Base-by-base conservation (phyloP, 129 eudicot genomes). In the Artemisia annua region DNA sequence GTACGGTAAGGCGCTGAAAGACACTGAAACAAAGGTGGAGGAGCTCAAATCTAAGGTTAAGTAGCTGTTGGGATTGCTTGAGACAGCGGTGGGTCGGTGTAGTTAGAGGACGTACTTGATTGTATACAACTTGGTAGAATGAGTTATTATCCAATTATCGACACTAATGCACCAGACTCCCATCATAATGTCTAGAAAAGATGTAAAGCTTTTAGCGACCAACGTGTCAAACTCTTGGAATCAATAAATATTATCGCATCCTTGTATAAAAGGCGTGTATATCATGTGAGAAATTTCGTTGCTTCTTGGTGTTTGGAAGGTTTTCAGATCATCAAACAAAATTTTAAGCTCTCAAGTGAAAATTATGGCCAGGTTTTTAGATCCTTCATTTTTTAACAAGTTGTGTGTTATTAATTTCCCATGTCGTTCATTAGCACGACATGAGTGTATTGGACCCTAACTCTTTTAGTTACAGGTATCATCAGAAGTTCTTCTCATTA, bases 1-100 rank as follows among this genome's bases (percentile, higher is more conserved):
- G 54, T 91, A 78, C 54, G 96, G 97, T 44, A 88, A 84, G 48
- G 96, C 97, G 19, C 73, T 91, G 69, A 82, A 83, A 88, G 96
- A 78, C 16, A 88, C 97, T 15, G 97, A 91, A 68, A 86, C 79
- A 53, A 78, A 85, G 82, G 97, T 91, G 66, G 78, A 78, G 79
- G 90, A 88, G 63, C 90, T 88, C 77, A 88, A 86, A 81, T 78
- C 90, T 67, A 82, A 80, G 58, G 78, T 79, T 73, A 75, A 87
- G 80, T 84, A 78, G 64, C n/a, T 53, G 43, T 58, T 55, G 32
- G 46, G 46, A 39, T 39, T 39, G 11, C 46, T 7, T 44, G 44
- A 48, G 6, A 16, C 30, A 24, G 56, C 57, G 14, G 69, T 10
- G 26, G 30, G n/a, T 20, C 9, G 46, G 51, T 26, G 19, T 12